Evolutionary conservation across 2,329 filamentous ascomycete genomes (phyloP), one percentile per base, ranked within the genome.

Genomic region (Lasiodiplodia sp.): DNA sequence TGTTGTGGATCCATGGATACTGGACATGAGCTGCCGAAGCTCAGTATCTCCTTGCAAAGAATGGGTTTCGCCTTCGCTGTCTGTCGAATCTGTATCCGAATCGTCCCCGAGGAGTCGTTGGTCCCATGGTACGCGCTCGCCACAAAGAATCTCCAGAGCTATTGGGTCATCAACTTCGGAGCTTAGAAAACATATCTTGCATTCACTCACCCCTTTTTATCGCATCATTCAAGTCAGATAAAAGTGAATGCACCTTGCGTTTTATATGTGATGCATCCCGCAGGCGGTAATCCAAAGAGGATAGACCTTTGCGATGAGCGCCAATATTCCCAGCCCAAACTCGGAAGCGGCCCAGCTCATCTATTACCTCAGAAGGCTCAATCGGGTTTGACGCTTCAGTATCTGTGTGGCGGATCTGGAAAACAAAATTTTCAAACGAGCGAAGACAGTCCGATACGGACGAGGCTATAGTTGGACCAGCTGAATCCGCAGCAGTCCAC

Each of bases 271-370:
- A 71, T 5, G 77, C 75, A 64, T 79, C 76, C 51, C 77, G 72
- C 5, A 80, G 71, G 21, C 75, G 69, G 68, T 79, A 74, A 44
- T 79, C 76, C 0, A 80, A 70, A 0, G 77, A 79, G 34, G 75
- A 69, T 52, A 71, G 69, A 10, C 78, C 77, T 68, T 68, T 72
- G 12, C 73, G 71, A 67, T 80, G 77, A 21, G 78, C 78, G 10
- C 77, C 76, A 40, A 77, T 73, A 67, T 79, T 79, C 10, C 76
- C 75, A 16, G 74, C 73, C 78, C 78, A 80, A 1, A 78, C 67
- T 34, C 74, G 75, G 68, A 78, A 77, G 18, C 76, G 72, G 6
- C 74, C 76, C 11, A 75, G 70, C 51, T 75, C 75, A 57, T 78
- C 74, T 23, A 72, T 51, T 25, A 73, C 63, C 21, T 44, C 37